Conservation (phyloP, 2,329 filamentous ascomycete genomes). For the Fusarium sp. region DNA sequence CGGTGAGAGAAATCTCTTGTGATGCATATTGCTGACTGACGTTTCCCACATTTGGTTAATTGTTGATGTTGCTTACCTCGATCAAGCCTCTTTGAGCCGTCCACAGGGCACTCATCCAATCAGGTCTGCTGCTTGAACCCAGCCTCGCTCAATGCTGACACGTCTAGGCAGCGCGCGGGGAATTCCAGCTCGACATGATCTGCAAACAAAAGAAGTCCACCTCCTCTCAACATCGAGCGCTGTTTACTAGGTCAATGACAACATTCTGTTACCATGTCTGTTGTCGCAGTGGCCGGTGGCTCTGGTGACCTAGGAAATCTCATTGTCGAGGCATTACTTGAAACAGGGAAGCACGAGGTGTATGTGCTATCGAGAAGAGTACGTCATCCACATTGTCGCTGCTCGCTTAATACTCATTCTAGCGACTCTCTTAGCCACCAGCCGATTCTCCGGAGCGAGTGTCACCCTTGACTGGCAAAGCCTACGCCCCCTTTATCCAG, state of each 20-base stretch:
- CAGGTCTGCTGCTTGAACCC: background rate
- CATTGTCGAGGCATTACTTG: conserved; percentile 55
- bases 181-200: background rate
- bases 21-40: background rate
- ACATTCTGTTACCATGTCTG: conserved; percentile 32
- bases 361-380: conserved; percentile 56
- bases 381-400: background rate
- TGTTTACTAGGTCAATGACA: background rate
- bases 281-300: conserved; percentile 59
- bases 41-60: background rate
- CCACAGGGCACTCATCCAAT: background rate
- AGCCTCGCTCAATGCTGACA: background rate
- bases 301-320: conserved; percentile 57
- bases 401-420: background rate
- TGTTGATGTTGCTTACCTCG: background rate
- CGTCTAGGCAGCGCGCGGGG: background rate
- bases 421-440: background rate
- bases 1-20: background rate
- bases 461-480: conserved; percentile 5
- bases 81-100: background rate
- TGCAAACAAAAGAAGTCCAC: background rate
- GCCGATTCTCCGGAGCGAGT: background rate
- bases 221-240: background rate
- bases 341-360: conserved; percentile 51
- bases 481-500: conserved; percentile 1